Evolutionary conservation across 345 rosid genomes (phyloP), one percentile per base, ranked within the genome.

Genomic region (Noccaea bulbosa): DNA sequence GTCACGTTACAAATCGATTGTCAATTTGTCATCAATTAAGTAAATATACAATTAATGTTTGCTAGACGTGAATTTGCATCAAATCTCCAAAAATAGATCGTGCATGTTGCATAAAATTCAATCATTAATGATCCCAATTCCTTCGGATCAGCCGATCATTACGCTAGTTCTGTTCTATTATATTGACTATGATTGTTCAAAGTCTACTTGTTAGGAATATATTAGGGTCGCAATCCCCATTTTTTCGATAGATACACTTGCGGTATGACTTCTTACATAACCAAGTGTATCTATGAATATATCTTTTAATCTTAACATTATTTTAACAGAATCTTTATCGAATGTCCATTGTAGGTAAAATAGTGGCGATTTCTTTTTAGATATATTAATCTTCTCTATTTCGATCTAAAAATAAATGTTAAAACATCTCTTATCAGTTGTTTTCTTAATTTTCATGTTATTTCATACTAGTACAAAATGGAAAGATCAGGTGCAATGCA

Each of bases 131-230:
- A 46, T 56, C 65, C 30, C 59, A 46, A 55, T 27, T 63, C 40
- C 70, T 46, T 72, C 65, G 65, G 56, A 72, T 72, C 43, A 54
- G 70, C 57, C 70, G 57, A 64, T 64, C 57, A 56, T 7, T 54
- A 37, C 70, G 64, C 76, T 6, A 50, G 5, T 33, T 54, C 49
- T 20, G 24, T 47, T 37, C 53, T 41, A 32, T 71, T 50, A 7
- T 11, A 12, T 71, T 63, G 63, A 72, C 64, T 53, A 52, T 6
- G 39, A 16, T 63, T 32, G 70, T 72, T 53, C 3, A 20, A 34
- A 10, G 49, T 72, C 49, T 46, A 63, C 57, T 15, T 37, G 63
- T 35, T 71, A 50, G 45, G 22, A 20, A 11, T 41, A 50, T 14
- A 47, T 11, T 60, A 39, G 17, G 48, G 48, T 53, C 70, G 48